Conservation (phyloP, 495 filamentous ascomycete genomes). For the Tetracladium marchalianum region DNA sequence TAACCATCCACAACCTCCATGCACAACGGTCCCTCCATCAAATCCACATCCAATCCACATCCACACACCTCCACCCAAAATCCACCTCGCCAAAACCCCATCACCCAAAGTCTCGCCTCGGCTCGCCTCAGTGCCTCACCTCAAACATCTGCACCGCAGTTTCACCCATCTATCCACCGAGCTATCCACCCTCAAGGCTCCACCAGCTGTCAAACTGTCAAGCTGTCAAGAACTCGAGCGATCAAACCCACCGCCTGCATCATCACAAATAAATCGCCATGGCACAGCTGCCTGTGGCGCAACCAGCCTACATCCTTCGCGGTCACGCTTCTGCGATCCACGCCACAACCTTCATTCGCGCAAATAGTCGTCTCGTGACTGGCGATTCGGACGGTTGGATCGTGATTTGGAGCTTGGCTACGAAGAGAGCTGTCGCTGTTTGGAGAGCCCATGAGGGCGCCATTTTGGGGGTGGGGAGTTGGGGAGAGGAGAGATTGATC, state of each 20-base stretch:
- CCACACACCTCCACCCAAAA: background rate
- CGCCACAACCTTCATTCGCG: conserved; percentile 57
- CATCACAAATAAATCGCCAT: conserved; percentile 5
- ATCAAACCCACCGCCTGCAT: too few relatives aligned
- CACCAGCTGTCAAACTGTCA: too few relatives aligned
- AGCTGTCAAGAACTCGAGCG: background rate
- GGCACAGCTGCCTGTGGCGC: conserved; percentile 13
- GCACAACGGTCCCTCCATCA: too few relatives aligned
- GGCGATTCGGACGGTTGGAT: conserved; percentile 89
- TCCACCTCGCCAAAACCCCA: background rate
- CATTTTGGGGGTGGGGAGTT: conserved; percentile 64
- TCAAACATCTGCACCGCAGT: background rate
- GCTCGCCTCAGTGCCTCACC: background rate
- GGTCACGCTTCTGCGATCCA: conserved; percentile 82
- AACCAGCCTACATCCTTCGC: conserved; percentile 60
- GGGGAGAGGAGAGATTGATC: conserved; percentile 52
- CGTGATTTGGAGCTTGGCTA: conserved; percentile 74
- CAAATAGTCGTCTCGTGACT: conserved; percentile 69
- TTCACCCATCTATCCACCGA: too few relatives aligned
- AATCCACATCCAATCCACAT: background rate
- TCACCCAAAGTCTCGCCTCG: background rate
- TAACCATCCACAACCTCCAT: too few relatives aligned
- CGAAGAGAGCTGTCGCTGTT: conserved; percentile 70
- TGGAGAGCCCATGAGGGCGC: conserved; percentile 81
- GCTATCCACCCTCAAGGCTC: too few relatives aligned